Evolutionary conservation across 768 basidiomycete species (phyloP).

Genomic region (Cystoderma amianthinum): DNA sequence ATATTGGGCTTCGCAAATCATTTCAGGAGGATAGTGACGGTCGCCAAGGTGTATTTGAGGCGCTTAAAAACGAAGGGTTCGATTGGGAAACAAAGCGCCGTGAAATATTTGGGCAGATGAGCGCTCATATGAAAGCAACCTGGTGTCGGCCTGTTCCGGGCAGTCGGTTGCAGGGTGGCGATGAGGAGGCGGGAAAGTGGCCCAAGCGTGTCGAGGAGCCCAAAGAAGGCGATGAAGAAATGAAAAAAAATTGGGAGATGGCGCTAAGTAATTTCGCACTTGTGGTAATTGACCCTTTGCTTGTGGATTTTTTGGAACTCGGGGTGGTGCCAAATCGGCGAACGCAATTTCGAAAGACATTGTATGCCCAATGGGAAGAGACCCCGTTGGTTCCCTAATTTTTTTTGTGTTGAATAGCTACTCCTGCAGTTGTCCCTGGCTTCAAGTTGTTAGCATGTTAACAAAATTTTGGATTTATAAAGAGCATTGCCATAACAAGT

Average conservation of each 20-base stretch:
- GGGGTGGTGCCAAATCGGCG: constrained; percentile 49
- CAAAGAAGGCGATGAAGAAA: constrained; percentile 30
- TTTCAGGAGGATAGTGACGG: neutral
- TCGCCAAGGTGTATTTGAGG: constrained; percentile 15
- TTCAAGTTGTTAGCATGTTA: neutral
- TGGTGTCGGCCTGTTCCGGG: constrained; percentile 73
- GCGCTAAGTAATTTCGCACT: constrained; percentile 68
- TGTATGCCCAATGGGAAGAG: constrained; percentile 46
- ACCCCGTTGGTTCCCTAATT: constrained; percentile 56
- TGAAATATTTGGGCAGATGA: constrained; percentile 55
- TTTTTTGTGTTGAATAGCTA: too few species aligned
- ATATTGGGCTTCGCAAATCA: neutral
- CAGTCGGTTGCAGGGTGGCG: constrained; percentile 36
- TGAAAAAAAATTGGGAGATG: constrained; percentile 36
- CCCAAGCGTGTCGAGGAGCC: constrained; percentile 46
- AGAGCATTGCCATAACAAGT: neutral
- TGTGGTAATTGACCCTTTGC: constrained; percentile 61
- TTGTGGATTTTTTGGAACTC: constrained; percentile 67
- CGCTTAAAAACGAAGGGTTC: constrained; percentile 31
- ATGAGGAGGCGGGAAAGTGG: constrained; percentile 58
- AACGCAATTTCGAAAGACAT: constrained; percentile 41
- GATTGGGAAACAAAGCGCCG: constrained; percentile 65
- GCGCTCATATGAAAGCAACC: constrained; percentile 55
- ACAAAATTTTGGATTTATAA: neutral
- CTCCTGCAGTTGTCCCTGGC: too few species aligned